Base-by-base conservation (phyloP, 805 yeast genomes). In the Ogataea zsoltii region DNA sequence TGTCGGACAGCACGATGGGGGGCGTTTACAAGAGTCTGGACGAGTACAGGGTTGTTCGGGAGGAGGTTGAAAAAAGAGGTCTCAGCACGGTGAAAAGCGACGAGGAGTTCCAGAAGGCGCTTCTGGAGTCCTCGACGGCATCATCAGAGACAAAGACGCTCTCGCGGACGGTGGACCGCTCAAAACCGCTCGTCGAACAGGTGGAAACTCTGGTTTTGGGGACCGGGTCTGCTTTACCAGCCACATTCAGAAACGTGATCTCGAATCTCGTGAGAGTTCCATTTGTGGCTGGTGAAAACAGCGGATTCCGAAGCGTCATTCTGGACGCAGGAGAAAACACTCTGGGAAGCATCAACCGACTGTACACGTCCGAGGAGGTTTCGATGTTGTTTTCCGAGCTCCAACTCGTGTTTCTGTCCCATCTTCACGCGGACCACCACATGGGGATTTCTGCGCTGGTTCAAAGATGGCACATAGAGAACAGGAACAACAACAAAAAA, bases 251-350 rank as follows among this genome's bases (percentile, higher is more conserved):
- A 54, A 94, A 94, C 60, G 99, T 94, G 2, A 76, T 87, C 13
- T 85, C 94, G 0, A 87, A 88, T 15, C 62, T 90, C 18, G 74
- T 94, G 2, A 77, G 96, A 49, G 55, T 90, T 1, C 96, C 96
- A 1, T 72, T 62, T 46, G 38, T 37, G 3, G 43, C 41, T 4
- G 33, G 32, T 34, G 31, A 33, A 37, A n/a, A 37, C 33, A 17
- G 18, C 3, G 55, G 50, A 12, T 62, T 54, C 35, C 68, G 77
- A 51, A 64, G 83, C 2, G 61, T 87, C 0, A 55, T 94, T 17
- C 67, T 94, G 30, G 99, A 94, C 66, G 96, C 94, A n/a, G 99
- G 99, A 14, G 99, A 94, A 61, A 90, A 88, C 48, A 88, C 98
- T 0, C 57, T 85, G 17, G 96, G 96, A 2, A 68, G 87, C 0